Evolutionary conservation across 495 filamentous ascomycete species (phyloP), one percentile per base, ranked within the genome.

Genomic region (Cercophora sp.): DNA sequence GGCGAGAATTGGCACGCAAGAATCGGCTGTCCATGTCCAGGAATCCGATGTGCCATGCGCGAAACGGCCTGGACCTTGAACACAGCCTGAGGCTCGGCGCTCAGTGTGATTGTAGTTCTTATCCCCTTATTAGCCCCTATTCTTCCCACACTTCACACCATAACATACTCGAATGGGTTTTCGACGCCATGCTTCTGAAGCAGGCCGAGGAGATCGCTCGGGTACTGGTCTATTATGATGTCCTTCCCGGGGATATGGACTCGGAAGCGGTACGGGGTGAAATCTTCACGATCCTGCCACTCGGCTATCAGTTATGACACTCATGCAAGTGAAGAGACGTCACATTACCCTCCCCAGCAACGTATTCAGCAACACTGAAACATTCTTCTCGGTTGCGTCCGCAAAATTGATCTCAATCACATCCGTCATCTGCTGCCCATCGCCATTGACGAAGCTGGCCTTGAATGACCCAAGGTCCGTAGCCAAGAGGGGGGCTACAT

Each of bases 11-110:
- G 83, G 8, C 85, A 87, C 13, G 88, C 81, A 5, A 99, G 81
- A 57, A 99, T 99, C 0, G 90, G 82, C 62, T 96, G 88, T 3
- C 90, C 92, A 65, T 99, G 94, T 8, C 93, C 93, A 5, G 85
- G 80, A 56, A 99, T 92, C 23, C 85, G 84, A 41, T 91, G 87
- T 5, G 91, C 85, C 70, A 92, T 93, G 62, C 93, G 79, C 20
- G 90, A 90, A 23, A 96, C 90, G 2, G 91, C 88, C 56, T 90
- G 89, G 37, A 97, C 93, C 61, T 85, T 85, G 74, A 98, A 97
- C 4, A 99, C 86, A 1, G 92, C 88, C 68, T 97, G 93, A 0
- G 93, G 92, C 25, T 90, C 89, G 61, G 87, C 91, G 52, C 85
- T 83, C 18, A 96, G 81, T 2, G 78, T 85, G 36, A 96, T 69